Evolutionary conservation across 306 rosid genomes (phyloP).

Genomic region (Geum urbanum): DNA sequence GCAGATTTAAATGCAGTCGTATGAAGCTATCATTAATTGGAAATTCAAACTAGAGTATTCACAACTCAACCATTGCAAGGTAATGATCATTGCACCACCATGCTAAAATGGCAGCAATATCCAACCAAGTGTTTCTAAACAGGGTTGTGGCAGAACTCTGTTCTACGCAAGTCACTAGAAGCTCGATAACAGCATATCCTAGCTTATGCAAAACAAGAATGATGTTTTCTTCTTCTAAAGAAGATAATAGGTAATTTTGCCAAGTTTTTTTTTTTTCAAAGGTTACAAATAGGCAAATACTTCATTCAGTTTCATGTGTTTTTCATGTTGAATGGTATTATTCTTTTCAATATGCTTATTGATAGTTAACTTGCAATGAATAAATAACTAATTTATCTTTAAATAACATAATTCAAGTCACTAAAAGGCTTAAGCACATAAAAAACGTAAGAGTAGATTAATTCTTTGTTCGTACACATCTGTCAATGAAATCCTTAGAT

Average conservation of each 20-base stretch:
- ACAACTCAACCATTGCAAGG: constrained; percentile 7
- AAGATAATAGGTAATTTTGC: not conserved
- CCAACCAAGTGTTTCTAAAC: not conserved
- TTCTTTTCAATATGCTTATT: not conserved
- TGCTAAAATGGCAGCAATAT: not conserved
- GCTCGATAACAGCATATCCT: not conserved
- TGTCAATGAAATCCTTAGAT: not conserved
- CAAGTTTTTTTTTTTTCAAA: not conserved
- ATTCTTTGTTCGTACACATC: not conserved
- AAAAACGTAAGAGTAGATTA: not conserved
- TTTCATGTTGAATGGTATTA: not conserved
- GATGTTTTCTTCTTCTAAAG: not conserved
- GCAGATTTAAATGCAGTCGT: not conserved
- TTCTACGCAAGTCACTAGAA: not conserved
- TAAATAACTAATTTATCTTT: not conserved
- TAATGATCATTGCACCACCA: constrained; percentile 2
- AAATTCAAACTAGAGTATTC: not conserved
- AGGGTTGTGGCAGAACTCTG: not conserved
- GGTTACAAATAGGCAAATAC: not conserved
- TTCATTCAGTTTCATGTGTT: not conserved
- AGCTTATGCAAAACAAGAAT: not conserved
- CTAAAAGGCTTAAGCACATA: not conserved
- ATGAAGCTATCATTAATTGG: not conserved
- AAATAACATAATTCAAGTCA: not conserved
- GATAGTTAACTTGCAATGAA: not conserved